Conservation (phyloP, 2,329 filamentous ascomycete species). For the Coleophoma crateriformis region DNA sequence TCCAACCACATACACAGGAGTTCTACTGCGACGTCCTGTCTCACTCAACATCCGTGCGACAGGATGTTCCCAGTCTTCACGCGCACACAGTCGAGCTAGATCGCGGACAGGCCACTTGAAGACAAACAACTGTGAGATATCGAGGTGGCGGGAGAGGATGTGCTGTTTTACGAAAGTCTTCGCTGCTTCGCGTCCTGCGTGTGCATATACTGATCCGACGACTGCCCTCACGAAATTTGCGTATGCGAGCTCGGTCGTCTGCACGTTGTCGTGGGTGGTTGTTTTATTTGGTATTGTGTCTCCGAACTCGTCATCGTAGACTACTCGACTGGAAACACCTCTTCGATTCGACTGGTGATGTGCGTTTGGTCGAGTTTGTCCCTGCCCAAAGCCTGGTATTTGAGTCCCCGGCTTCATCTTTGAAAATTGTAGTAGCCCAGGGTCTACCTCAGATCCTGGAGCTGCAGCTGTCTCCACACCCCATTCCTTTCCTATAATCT, state of each 20-base stretch:
- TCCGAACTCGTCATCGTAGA: slow-evolving; percentile 83
- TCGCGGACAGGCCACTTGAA: slow-evolving; percentile 84
- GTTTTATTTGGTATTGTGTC: slow-evolving; percentile 40
- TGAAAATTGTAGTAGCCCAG: slow-evolving; percentile 79
- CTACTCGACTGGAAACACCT: slow-evolving; percentile 69
- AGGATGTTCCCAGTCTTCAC: slow-evolving; percentile 84
- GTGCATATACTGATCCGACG: slow-evolving; percentile 78
- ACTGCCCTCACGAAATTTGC: slow-evolving; percentile 78
- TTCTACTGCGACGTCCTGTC: slow-evolving; percentile 78
- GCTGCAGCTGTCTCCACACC: slow-evolving; percentile 83
- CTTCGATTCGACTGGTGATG: slow-evolving; percentile 50
- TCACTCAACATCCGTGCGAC: slow-evolving; percentile 85
- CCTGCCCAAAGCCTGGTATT: slow-evolving; percentile 41
- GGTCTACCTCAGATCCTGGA: slow-evolving; percentile 87
- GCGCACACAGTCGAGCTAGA: slow-evolving; percentile 72
- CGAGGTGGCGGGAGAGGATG: slow-evolving; percentile 73
- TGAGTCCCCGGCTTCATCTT: slow-evolving; percentile 37
- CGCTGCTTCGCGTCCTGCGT: slow-evolving; percentile 72
- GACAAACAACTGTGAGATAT: slow-evolving; percentile 72
- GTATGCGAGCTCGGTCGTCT: slow-evolving; percentile 44
- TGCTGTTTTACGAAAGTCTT: slow-evolving; percentile 81
- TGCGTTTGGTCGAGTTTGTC: slow-evolving; percentile 45
- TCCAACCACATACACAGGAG: slow-evolving; percentile 88
- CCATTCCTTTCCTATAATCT: slow-evolving; percentile 76
- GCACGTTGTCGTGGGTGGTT: slow-evolving; percentile 17